Percentiles rank a stretch among this genome's conserved stretches.
These are phyloP conservation scores for Backusella westeae DNA, from an alignment of 192 early-diverging fungal species.

Conservation along the genomic window DNA sequence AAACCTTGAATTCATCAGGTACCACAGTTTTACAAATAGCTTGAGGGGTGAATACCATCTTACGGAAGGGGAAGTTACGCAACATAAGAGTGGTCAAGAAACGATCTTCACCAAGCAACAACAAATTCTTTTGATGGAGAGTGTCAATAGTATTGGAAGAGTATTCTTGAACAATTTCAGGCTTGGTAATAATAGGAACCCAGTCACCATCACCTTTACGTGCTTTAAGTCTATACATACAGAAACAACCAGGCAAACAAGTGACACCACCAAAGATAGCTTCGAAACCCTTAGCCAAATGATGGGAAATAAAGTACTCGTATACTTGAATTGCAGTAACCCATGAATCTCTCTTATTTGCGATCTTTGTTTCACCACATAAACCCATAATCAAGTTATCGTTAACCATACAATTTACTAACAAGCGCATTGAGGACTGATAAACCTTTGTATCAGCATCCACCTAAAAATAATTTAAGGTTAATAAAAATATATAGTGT, in stretches of 20 bases:
- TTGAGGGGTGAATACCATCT: slow-evolving; percentile 85
- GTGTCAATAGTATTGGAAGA: slow-evolving; percentile 77
- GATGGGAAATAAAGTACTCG: slow-evolving; percentile 98
- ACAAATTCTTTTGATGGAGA: slow-evolving; percentile 83
- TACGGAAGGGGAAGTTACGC: slow-evolving; percentile 79
- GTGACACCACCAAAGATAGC: slow-evolving; percentile 97
- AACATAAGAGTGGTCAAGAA: slow-evolving; percentile 90
- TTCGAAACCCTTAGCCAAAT: slow-evolving; percentile 94
- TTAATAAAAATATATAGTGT: background rate
- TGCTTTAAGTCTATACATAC: slow-evolving; percentile 95
- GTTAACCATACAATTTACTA: slow-evolving; percentile 90
- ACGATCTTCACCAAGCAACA: slow-evolving; percentile 87
- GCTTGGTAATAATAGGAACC: slow-evolving; percentile 88
- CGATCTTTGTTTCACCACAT: slow-evolving; percentile 97
- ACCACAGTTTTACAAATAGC: slow-evolving; percentile 85
- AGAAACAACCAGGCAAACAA: slow-evolving; percentile 96
- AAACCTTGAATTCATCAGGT: slow-evolving; percentile 78
- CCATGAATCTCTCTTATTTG: slow-evolving; percentile 89
- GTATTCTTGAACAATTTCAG: slow-evolving; percentile 85
- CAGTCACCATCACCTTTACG: slow-evolving; percentile 68
- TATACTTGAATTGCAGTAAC: slow-evolving; percentile 97
- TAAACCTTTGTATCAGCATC: slow-evolving; percentile 95
- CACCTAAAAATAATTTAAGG: slow-evolving; percentile 35
- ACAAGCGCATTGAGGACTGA: slow-evolving; percentile 67
- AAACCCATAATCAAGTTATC: slow-evolving; percentile 93